Evolutionary conservation across 306 rosid genomes (phyloP).

Genomic region (Quillaja saponaria): DNA sequence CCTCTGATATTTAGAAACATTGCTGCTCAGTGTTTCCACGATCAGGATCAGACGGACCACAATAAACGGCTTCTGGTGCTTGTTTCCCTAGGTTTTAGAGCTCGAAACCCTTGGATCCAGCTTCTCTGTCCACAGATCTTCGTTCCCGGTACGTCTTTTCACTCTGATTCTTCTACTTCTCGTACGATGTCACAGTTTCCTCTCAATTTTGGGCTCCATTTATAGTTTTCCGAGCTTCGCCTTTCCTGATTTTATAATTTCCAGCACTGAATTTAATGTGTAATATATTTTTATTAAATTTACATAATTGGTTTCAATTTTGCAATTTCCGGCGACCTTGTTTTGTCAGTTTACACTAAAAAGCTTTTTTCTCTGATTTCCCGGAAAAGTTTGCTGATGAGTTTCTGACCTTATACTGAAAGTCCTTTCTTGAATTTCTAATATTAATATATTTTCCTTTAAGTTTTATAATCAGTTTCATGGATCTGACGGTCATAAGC

Average conservation of each 20-base stretch:
- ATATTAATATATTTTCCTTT: neutral
- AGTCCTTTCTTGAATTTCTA: neutral
- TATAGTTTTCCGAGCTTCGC: neutral
- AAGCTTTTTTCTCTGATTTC: neutral
- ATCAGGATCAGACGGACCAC: conserved; percentile 71
- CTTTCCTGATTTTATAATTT: conserved; percentile 11
- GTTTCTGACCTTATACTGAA: neutral
- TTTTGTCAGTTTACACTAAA: neutral
- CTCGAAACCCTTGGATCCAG: conserved; percentile 51
- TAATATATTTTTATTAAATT: neutral
- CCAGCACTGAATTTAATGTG: neutral
- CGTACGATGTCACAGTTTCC: conserved; percentile 1
- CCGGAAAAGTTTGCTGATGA: neutral
- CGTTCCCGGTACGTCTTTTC: conserved; percentile 49
- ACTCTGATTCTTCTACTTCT: conserved; percentile 18
- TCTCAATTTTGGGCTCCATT: conserved; percentile 7
- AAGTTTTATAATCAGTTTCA: neutral
- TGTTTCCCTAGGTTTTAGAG: conserved; percentile 49
- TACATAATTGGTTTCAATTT: neutral
- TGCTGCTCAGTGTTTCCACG: conserved; percentile 45
- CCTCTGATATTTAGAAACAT: conserved; percentile 64
- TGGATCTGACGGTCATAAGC: conserved; percentile 46
- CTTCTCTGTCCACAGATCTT: conserved; percentile 48
- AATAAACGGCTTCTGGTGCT: conserved; percentile 45
- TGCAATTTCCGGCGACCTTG: neutral